These are phyloP conservation scores for Penicillium freii DNA, from an alignment of 2,329 filamentous ascomycete species.

Conservation along the genomic window DNA sequence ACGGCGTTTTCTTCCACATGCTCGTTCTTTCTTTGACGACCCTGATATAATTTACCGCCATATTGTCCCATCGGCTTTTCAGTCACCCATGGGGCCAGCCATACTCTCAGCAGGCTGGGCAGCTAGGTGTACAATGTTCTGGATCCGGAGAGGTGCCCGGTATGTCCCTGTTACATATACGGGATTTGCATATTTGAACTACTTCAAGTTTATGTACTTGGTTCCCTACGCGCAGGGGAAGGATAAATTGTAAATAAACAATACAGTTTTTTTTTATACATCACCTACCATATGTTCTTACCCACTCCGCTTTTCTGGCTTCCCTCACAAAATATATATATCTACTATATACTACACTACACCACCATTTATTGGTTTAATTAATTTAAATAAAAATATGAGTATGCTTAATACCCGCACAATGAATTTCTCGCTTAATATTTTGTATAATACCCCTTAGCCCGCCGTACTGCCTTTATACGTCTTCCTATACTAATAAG, in stretches of 20 bases:
- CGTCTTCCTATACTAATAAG: too few species aligned
- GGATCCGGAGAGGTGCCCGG: conserved; percentile 19
- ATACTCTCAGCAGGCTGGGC: conserved; percentile 15
- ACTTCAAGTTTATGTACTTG: conserved; percentile 14
- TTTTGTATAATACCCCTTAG: too few species aligned
- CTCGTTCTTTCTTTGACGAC: conserved; percentile 17
- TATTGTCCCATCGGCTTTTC: conserved; percentile 15
- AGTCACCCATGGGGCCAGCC: conserved; percentile 6
- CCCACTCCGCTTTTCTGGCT: too few species aligned
- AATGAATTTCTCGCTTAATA: too few species aligned
- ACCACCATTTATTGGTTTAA: too few species aligned
- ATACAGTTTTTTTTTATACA: too few species aligned
- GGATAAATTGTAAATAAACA: background rate
- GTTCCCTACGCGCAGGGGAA: background rate
- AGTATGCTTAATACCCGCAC: too few species aligned
- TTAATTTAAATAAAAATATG: too few species aligned
- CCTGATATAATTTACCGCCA: conserved; percentile 17
- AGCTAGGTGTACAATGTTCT: conserved; percentile 16
- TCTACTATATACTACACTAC: too few species aligned
- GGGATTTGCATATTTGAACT: conserved; percentile 16
- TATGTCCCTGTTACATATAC: conserved; percentile 22
- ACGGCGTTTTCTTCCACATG: conserved; percentile 16
- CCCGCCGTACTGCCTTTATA: too few species aligned
- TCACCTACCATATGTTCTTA: too few species aligned
- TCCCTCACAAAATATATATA: too few species aligned